phyloP scores from a whole-genome alignment of 805 yeast genomes.

The Yamadazyma endophytica region DNA sequence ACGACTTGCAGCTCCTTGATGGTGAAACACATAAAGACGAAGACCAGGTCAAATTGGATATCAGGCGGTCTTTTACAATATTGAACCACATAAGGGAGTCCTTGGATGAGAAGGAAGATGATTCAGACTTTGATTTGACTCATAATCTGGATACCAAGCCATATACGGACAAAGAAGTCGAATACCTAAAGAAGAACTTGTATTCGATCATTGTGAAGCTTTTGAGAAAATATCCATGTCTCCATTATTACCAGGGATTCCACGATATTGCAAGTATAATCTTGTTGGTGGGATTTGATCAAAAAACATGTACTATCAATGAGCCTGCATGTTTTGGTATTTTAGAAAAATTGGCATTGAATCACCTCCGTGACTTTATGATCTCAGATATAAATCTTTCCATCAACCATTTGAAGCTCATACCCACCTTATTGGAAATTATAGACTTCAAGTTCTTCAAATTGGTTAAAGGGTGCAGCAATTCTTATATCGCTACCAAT shows the following conservation, averaged over 20 bases:
- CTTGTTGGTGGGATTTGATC: conserved; percentile 45
- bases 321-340: conserved; percentile 35
- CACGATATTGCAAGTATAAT: conserved; percentile 80
- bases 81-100: conserved; percentile 23
- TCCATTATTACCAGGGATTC: conserved; percentile 87
- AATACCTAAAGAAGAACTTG: conserved; percentile 38
- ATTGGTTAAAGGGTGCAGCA: conserved; percentile 34
- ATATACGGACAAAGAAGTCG: conserved; percentile 25
- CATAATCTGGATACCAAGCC: conserved; percentile 26
- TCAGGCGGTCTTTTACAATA: conserved; percentile 61
- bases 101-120: too few relatives aligned
- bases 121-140: too few relatives aligned
- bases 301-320: conserved; percentile 12
- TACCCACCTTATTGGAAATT: conserved; percentile 55
- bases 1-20: conserved; percentile 21
- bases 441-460: conserved; percentile 46
- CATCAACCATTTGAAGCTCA: conserved; percentile 57
- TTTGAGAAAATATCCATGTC: conserved; percentile 54
- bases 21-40: conserved; percentile 62
- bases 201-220: conserved; percentile 46
- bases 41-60: conserved; percentile 75
- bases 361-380: conserved; percentile 82
- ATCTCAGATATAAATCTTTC: conserved; percentile 64
- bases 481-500: conserved; percentile 55
- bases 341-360: conserved; percentile 53